Evolutionary conservation across 2,329 filamentous ascomycete species (phyloP), one percentile per base, ranked within the genome.

Genomic region (Periconia sp.): DNA sequence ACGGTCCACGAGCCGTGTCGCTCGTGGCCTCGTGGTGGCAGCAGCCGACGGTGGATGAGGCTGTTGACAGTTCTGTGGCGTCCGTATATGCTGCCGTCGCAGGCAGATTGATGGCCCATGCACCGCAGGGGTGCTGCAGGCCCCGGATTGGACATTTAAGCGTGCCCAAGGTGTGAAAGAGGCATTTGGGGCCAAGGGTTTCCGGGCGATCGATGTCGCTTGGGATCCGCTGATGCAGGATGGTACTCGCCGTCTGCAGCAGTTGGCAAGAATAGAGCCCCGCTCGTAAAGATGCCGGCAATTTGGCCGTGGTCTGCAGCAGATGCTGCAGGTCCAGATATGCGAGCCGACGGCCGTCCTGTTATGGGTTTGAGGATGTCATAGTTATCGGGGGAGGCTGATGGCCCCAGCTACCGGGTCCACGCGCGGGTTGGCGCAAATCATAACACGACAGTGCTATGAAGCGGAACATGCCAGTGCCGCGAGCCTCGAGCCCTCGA

Each of bases 341-440:
- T 48, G 46, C 18, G 34, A 54, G 60, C 45, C 48, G 55, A 36
- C 56, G 55, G 52, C 53, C 31, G 48, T 35, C 24, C 18, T 32
- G 40, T 60, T 55, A 58, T 54, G 56, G 53, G 46, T 56, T 57
- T 53, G 42, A 25, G 33, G 31, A 44, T 61, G 60, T 65, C 59
- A 64, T 63, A 57, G 60, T 48, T 57, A 54, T 56, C 46, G 44
- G 41, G 25, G 43, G 54, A 57, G 56, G 52, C 55, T 58, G 54
- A 46, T 39, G 40, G 40, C 48, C 57, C 59, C 56, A 61, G 49
- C 43, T 49, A 56, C 57, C 58, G 49, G 63, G 55, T 59, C 56
- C 48, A 56, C 53, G 54, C 54, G 40, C 39, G 50, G 43, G 54
- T 55, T 53, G 49, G 50, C 50, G 57, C 55, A 66, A 62, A 63